Percentiles rank a stretch among this genome's conserved stretches.
phyloP scores from a whole-genome alignment of 306 rosid species.

The Carpinus viminea region DNA sequence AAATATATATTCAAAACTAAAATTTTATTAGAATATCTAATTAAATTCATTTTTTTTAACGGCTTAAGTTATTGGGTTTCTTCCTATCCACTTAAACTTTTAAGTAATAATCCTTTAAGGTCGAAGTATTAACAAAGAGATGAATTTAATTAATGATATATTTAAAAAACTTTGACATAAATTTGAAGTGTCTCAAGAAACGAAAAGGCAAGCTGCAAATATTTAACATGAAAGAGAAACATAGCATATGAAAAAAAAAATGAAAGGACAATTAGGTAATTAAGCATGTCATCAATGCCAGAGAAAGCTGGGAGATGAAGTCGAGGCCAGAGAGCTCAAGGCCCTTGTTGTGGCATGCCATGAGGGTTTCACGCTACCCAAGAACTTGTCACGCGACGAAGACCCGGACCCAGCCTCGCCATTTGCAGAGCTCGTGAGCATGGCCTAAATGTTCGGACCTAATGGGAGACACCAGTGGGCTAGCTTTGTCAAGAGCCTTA shows the following conservation, averaged over 20 bases:
- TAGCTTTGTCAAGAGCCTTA: constrained; percentile 73
- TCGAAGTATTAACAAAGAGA: too few relatives aligned
- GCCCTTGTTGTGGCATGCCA: constrained; percentile 80
- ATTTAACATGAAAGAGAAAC: neutral
- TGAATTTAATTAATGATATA: too few relatives aligned
- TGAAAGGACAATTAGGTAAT: neutral
- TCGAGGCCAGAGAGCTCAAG: constrained; percentile 85
- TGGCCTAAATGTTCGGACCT: constrained; percentile 49
- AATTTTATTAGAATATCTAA: too few relatives aligned
- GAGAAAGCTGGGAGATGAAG: neutral
- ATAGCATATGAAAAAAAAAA: neutral
- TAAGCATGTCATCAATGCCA: neutral
- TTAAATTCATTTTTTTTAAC: too few relatives aligned
- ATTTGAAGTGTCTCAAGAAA: too few relatives aligned
- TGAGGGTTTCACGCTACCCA: constrained; percentile 80
- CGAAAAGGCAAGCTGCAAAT: too few relatives aligned
- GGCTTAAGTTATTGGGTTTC: too few relatives aligned
- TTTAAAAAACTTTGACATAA: too few relatives aligned
- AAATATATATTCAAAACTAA: too few relatives aligned
- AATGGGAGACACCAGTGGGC: constrained; percentile 46
- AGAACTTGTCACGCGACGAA: constrained; percentile 74
- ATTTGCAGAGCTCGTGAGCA: constrained; percentile 41
- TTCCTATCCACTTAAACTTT: too few relatives aligned
- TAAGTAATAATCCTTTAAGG: too few relatives aligned
- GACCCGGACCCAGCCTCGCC: constrained; percentile 51